These are phyloP conservation scores for Penicillium sp. DNA, from an alignment of 2,329 filamentous ascomycete genomes.

Conservation along the genomic window DNA sequence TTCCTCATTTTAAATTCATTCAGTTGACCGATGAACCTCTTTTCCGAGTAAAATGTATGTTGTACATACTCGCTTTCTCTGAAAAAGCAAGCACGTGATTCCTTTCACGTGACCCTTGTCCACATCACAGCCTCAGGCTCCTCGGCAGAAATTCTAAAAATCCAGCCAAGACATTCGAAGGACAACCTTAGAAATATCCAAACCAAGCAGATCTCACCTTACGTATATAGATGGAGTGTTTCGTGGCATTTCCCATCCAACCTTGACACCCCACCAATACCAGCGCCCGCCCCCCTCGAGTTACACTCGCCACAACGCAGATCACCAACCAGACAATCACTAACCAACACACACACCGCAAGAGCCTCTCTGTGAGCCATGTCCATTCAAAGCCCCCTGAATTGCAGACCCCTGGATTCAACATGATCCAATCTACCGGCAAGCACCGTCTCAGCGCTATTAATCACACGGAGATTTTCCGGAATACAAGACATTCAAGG, in stretches of 20 bases:
- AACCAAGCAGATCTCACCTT: background rate
- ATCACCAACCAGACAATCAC: background rate
- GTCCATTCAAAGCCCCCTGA: background rate
- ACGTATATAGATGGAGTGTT: background rate
- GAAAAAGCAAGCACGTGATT: background rate
- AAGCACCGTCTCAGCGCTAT: background rate
- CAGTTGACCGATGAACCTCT: background rate
- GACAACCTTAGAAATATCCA: background rate
- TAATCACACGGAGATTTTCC: background rate
- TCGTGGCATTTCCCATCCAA: background rate
- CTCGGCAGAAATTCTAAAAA: background rate
- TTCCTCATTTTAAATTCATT: constrained; percentile 15
- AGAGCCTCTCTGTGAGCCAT: background rate
- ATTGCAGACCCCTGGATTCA: too few relatives aligned
- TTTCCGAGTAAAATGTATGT: background rate
- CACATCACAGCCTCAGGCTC: background rate
- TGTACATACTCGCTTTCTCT: background rate
- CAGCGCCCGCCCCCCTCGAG: background rate
- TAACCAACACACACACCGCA: background rate
- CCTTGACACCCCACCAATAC: background rate
- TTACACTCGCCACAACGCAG: constrained; percentile 4
- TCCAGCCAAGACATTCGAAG: background rate
- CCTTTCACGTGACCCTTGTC: background rate
- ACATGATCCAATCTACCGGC: background rate
- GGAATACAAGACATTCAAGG: background rate